These are phyloP conservation scores for Aspergillus homomorphus DNA, from an alignment of 495 filamentous ascomycete species.

Conservation along the genomic window DNA sequence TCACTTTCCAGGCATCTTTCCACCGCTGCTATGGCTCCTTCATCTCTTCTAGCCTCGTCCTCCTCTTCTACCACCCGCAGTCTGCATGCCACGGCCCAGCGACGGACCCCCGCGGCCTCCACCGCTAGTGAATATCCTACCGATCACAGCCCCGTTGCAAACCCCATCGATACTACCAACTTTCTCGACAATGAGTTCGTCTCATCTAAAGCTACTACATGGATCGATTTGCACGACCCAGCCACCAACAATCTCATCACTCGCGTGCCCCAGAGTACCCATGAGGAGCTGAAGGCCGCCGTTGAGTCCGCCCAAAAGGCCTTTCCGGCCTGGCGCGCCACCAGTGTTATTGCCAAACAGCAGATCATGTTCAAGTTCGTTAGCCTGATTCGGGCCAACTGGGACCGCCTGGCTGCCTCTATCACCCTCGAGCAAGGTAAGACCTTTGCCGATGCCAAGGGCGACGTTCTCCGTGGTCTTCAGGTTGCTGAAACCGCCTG, in stretches of 20 bases:
- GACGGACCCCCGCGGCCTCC: constrained; percentile 53
- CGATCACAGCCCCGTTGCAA: constrained; percentile 73
- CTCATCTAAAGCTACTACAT: constrained; percentile 62
- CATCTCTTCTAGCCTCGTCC: constrained; percentile 24
- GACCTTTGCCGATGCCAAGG: constrained; percentile 92
- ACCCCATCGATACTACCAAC: constrained; percentile 77
- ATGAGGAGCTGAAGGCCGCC: constrained; percentile 83
- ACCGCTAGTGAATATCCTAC: constrained; percentile 72
- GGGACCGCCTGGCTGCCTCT: constrained; percentile 91
- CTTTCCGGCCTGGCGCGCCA: constrained; percentile 82
- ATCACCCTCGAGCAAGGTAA: constrained; percentile 99
- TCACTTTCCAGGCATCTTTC: constrained; percentile 30
- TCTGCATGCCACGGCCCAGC: constrained; percentile 60
- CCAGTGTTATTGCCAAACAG: constrained; percentile 79
- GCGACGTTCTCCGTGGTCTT: constrained; percentile 90
- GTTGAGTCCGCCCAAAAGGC: constrained; percentile 86
- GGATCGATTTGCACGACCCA: constrained; percentile 92
- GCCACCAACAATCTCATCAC: constrained; percentile 98
- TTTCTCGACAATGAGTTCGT: constrained; percentile 92
- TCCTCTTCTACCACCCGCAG: constrained; percentile 27
- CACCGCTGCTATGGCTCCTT: constrained; percentile 19
- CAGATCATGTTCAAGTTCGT: constrained; percentile 98
- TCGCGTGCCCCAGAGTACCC: constrained; percentile 92
- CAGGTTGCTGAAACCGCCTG: constrained; percentile 97
- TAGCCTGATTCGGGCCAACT: constrained; percentile 83